Percentiles rank a stretch among this genome's conserved stretches.
Evolutionary conservation across 1,284 basidiomycete genomes (phyloP).

Genomic region (Thelephora terrestris): DNA sequence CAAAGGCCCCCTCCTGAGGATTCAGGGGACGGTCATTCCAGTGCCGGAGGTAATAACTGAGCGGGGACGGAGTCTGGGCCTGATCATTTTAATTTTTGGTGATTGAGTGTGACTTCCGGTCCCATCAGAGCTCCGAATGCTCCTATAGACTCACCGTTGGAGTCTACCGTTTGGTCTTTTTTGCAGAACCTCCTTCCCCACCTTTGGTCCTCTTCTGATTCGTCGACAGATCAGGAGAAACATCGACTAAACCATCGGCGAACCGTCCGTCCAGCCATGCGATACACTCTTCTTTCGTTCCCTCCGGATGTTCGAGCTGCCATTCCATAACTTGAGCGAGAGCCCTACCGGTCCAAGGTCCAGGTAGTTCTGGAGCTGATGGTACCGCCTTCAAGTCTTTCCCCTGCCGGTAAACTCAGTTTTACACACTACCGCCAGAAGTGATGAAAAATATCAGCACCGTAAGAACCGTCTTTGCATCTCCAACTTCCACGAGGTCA

Average conservation of each 20-base stretch:
- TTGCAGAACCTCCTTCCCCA: slow-evolving; percentile 25
- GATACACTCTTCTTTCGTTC: slow-evolving; percentile 55
- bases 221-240: no score
- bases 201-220: slow-evolving; percentile 4
- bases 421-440: not conserved
- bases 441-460: slow-evolving; percentile 33
- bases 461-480: slow-evolving; percentile 65
- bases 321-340: slow-evolving; percentile 65
- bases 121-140: no score
- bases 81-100: no score
- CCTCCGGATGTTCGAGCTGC: slow-evolving; percentile 71
- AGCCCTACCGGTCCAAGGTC: slow-evolving; percentile 59
- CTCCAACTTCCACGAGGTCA: slow-evolving; percentile 47
- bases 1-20: no score
- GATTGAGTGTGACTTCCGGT: no score
- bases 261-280: slow-evolving; percentile 42
- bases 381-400: slow-evolving; percentile 40
- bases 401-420: slow-evolving; percentile 42
- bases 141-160: no score
- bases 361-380: slow-evolving; percentile 47
- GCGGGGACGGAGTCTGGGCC: no score
- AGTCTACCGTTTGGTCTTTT: slow-evolving; percentile 31
- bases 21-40: no score
- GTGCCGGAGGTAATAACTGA: no score
- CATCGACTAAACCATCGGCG: no score